Base-by-base conservation (phyloP, 164 flowering plant species). In the Warburgia ugandensis region DNA sequence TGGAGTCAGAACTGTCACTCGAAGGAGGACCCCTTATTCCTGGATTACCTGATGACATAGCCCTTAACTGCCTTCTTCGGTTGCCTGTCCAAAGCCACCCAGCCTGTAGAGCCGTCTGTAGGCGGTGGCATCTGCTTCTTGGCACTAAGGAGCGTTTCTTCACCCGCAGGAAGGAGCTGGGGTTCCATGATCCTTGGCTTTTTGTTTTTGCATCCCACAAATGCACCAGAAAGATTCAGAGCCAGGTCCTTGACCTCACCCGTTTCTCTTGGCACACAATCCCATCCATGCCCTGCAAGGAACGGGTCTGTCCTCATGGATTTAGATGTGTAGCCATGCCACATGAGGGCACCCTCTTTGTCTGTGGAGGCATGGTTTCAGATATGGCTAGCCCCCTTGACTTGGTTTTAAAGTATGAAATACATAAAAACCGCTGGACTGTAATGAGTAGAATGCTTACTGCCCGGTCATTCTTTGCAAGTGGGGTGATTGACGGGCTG, bases 11-110 rank as follows among this genome's bases (percentile, higher is more conserved):
- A 29, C 22, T 62, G 29, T 63, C 77, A 23, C 52, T 62, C 1
- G 42, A 29, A 12, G 76, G 69, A 22, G 83, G 63, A 31, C 76
- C 80, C 2, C 67, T 86, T 6, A 79, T 86, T 55, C 96, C 92
- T 0, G 97, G 97, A 16, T 92, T 90, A 48, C 94, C 94, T 0
- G 96, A 86, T 63, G 97, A 90, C 54, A 55, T 90, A 30, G 79
- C 96, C 6, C 74, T 84, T 9, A 73, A 74, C 49, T 90, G 97
- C 67, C 89, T 90, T 42, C 85, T 90, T 5, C 74, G 84, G 36
- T 55, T 90, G 1, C 97, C 97, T 13, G 84, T 84, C 17, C 61
- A 73, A 36, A 65, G 68, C 54, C 97, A 80, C 53, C 27, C 67
- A 14, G 22, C 77, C 21, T 68, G 87, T 66, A 68, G 71, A 65